These are phyloP conservation scores for Kwoniella shivajii DNA, from an alignment of 1,284 basidiomycete genomes.

Conservation along the genomic window DNA sequence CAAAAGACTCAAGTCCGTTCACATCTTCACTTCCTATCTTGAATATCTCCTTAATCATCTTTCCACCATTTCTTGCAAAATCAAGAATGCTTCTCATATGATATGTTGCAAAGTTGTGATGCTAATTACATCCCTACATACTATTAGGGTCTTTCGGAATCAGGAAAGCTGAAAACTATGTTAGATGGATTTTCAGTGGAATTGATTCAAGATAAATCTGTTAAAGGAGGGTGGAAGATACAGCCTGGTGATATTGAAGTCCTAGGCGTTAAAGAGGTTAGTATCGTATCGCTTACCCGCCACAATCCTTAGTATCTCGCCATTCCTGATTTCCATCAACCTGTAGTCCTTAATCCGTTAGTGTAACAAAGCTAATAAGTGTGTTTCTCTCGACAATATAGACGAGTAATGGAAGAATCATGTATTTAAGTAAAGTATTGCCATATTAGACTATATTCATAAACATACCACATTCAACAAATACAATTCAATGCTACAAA, in stretches of 20 bases:
- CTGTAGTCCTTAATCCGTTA: not conserved
- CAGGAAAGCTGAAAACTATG: slow-evolving; percentile 21
- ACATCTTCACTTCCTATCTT: not conserved
- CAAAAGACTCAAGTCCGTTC: too few relatives aligned
- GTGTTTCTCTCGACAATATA: slow-evolving; percentile 6
- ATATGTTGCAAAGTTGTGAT: not conserved
- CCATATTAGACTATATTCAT: slow-evolving; percentile 10
- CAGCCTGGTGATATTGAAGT: slow-evolving; percentile 46
- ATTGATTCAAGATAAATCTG: slow-evolving; percentile 26
- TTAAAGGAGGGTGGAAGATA: slow-evolving; percentile 33
- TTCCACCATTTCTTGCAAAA: not conserved
- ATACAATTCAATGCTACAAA: too few relatives aligned
- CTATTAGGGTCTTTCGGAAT: not conserved
- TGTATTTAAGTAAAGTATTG: slow-evolving; percentile 43
- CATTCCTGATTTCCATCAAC: not conserved
- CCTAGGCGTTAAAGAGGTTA: slow-evolving; percentile 40
- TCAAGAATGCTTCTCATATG: not conserved
- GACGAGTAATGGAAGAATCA: slow-evolving; percentile 45
- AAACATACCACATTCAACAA: too few relatives aligned
- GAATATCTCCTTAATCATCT: not conserved
- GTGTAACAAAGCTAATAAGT: not conserved
- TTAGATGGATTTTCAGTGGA: slow-evolving; percentile 34
- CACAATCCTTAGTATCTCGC: not conserved
- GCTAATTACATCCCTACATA: too few relatives aligned
- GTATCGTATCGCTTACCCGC: slow-evolving; percentile 5